Evolutionary conservation across 2,329 filamentous ascomycete species (phyloP).

Genomic region (Fusarium mundagurra): DNA sequence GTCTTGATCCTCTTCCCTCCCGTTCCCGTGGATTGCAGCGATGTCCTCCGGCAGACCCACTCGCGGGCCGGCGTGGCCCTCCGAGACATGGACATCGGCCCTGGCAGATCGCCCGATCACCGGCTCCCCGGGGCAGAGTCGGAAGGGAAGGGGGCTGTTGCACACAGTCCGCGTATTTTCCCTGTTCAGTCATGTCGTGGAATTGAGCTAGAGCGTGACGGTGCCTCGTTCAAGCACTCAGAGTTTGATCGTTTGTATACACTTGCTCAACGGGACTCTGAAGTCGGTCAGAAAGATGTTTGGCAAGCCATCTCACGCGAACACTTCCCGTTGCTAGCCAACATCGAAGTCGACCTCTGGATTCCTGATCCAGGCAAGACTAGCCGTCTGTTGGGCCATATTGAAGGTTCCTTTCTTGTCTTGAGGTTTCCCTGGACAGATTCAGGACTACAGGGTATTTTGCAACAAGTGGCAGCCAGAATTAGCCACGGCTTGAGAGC

Average conservation of each 20-base stretch:
- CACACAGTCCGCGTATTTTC: constrained; percentile 79
- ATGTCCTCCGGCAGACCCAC: constrained; percentile 66
- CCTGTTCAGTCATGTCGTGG: constrained; percentile 85
- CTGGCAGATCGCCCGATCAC: constrained; percentile 38
- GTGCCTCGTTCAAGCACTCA: constrained; percentile 74
- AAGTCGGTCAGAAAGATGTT: constrained; percentile 48
- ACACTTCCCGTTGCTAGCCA: constrained; percentile 75
- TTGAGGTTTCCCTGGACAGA: constrained; percentile 72
- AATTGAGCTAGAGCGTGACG: constrained; percentile 74
- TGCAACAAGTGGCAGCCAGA: constrained; percentile 60
- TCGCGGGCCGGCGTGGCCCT: constrained; percentile 55
- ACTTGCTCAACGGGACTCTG: constrained; percentile 69
- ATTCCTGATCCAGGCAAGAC: constrained; percentile 69
- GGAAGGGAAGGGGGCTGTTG: constrained; percentile 35
- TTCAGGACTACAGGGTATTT: constrained; percentile 57
- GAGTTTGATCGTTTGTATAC: constrained; percentile 85
- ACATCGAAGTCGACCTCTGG: constrained; percentile 75
- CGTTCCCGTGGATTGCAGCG: constrained; percentile 60
- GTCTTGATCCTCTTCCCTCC: constrained; percentile 66
- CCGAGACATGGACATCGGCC: constrained; percentile 50
- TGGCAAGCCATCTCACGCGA: constrained; percentile 80
- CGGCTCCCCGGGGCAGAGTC: constrained; percentile 34
- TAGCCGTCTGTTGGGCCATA: constrained; percentile 60
- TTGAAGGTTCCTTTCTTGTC: constrained; percentile 68
- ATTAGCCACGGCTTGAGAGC: constrained; percentile 59